Percentiles rank a stretch among this genome's conserved stretches.
Evolutionary conservation across 2,329 filamentous ascomycete genomes (phyloP).

Genomic region (Fusarium coffeatum): DNA sequence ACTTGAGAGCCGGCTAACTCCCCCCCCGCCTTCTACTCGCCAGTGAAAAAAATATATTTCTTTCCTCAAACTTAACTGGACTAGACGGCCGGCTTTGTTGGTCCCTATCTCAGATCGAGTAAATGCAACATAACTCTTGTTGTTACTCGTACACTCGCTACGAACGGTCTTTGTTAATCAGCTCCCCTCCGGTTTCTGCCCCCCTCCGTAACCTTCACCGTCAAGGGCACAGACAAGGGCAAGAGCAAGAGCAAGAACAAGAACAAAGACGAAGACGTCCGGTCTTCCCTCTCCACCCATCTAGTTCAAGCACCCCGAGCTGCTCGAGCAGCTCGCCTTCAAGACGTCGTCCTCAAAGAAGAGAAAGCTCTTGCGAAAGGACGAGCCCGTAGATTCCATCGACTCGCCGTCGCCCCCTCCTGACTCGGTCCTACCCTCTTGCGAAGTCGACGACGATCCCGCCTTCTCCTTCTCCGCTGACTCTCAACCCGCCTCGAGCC

Average conservation of each 20-base stretch:
- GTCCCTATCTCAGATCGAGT: slow-evolving; percentile 25
- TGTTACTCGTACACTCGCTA: slow-evolving; percentile 33
- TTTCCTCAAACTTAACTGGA: slow-evolving; percentile 2
- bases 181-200: slow-evolving; percentile 8
- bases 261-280: slow-evolving; percentile 16
- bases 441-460: slow-evolving; percentile 63
- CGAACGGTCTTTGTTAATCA: slow-evolving; percentile 14
- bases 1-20: slow-evolving; percentile 17
- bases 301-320: slow-evolving; percentile 56
- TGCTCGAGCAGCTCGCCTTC: slow-evolving; percentile 74
- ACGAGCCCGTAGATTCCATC: slow-evolving; percentile 53
- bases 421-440: slow-evolving; percentile 64
- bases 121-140: slow-evolving; percentile 35
- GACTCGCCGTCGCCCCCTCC: slow-evolving; percentile 54
- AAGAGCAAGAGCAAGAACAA: slow-evolving; percentile 9
- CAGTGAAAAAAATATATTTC: slow-evolving; percentile 13
- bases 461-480: slow-evolving; percentile 64
- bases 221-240: slow-evolving; percentile 8
- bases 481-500: slow-evolving; percentile 61
- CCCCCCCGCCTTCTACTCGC: slow-evolving; percentile 12
- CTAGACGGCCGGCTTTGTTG: slow-evolving; percentile 23
- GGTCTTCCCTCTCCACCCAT: slow-evolving; percentile 30
- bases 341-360: slow-evolving; percentile 81
- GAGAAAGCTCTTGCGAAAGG: slow-evolving; percentile 71
- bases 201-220: slow-evolving; percentile 6